Evolutionary conservation across 495 filamentous ascomycete species (phyloP).

Genomic region (Halenospora varia): DNA sequence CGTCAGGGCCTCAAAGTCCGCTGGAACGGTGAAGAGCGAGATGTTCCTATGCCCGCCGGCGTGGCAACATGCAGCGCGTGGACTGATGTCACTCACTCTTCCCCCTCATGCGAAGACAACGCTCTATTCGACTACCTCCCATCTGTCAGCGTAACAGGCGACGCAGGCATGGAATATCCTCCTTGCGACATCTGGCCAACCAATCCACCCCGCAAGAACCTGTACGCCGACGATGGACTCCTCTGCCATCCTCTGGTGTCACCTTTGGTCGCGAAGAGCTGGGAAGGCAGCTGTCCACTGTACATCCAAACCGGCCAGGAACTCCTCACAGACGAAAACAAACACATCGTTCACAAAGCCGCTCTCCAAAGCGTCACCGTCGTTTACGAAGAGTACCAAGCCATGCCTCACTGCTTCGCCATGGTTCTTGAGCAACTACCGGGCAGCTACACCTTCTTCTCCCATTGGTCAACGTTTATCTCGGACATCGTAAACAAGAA

Average conservation of each 20-base stretch:
- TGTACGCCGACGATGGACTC: constrained; percentile 62
- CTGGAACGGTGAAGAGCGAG: constrained; percentile 57
- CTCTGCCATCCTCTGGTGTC: constrained; percentile 73
- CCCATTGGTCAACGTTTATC: constrained; percentile 56
- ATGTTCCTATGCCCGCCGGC: constrained; percentile 68
- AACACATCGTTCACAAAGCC: constrained; percentile 56
- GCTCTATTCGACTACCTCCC: constrained; percentile 73
- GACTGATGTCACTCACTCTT: constrained; percentile 70
- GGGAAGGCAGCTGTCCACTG: constrained; percentile 66
- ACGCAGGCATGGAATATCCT: constrained; percentile 37
- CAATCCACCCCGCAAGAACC: constrained; percentile 59
- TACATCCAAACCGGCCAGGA: constrained; percentile 78
- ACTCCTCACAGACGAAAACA: constrained; percentile 68
- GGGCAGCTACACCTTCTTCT: constrained; percentile 47
- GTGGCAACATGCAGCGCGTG: constrained; percentile 64
- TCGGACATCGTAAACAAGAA: constrained; percentile 37
- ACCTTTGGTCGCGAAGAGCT: constrained; percentile 59
- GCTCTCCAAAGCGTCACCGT: constrained; percentile 59
- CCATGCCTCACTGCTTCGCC: constrained; percentile 87
- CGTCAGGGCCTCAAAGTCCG: constrained; percentile 44
- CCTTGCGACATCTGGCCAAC: constrained; percentile 67
- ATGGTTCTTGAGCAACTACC: constrained; percentile 52
- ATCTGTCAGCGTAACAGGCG: constrained; percentile 28
- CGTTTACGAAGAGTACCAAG: constrained; percentile 71
- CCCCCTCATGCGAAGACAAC: constrained; percentile 65